These are phyloP conservation scores for Pseudozyma sp. DNA, from an alignment of 1,284 basidiomycete genomes.

Conservation along the genomic window DNA sequence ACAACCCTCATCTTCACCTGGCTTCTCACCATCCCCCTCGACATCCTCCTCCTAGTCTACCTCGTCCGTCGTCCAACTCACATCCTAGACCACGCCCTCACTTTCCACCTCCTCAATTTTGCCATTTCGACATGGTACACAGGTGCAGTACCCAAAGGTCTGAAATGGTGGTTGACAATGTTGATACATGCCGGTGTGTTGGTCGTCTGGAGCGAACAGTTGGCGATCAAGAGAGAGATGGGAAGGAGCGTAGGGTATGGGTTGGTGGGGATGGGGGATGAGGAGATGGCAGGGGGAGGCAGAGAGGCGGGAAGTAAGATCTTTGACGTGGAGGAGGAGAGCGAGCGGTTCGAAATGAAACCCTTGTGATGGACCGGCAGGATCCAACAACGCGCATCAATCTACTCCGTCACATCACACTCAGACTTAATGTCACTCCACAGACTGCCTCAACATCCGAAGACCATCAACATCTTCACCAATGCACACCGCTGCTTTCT, in stretches of 20 bases:
- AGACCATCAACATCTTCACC: too few species aligned
- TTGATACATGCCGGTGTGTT: slow-evolving; percentile 78
- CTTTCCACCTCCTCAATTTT: slow-evolving; percentile 88
- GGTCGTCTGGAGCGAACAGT: slow-evolving; percentile 85
- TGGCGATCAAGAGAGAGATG: slow-evolving; percentile 92
- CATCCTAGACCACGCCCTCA: slow-evolving; percentile 92
- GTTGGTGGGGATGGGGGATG: slow-evolving; percentile 25
- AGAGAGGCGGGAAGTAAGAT: slow-evolving; percentile 1
- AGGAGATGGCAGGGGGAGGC: neutral
- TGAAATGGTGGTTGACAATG: slow-evolving; percentile 72
- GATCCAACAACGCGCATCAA: too few species aligned
- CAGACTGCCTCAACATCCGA: too few species aligned
- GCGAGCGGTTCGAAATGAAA: slow-evolving; percentile 5
- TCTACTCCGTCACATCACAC: too few species aligned
- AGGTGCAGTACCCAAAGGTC: slow-evolving; percentile 80
- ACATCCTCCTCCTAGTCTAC: slow-evolving; percentile 84
- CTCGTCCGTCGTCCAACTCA: slow-evolving; percentile 89
- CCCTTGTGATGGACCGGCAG: too few species aligned
- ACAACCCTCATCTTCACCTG: slow-evolving; percentile 22
- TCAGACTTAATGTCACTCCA: too few species aligned
- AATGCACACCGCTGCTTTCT: too few species aligned
- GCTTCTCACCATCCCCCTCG: slow-evolving; percentile 33
- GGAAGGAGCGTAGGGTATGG: slow-evolving; percentile 21
- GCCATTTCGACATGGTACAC: slow-evolving; percentile 92
- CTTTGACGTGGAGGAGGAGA: slow-evolving; percentile 17